A percentile compares a stretch with the other conserved stretches of the same genome.
Evolutionary conservation across 495 filamentous ascomycete species (phyloP).

Genomic region (Penicillium manginii): DNA sequence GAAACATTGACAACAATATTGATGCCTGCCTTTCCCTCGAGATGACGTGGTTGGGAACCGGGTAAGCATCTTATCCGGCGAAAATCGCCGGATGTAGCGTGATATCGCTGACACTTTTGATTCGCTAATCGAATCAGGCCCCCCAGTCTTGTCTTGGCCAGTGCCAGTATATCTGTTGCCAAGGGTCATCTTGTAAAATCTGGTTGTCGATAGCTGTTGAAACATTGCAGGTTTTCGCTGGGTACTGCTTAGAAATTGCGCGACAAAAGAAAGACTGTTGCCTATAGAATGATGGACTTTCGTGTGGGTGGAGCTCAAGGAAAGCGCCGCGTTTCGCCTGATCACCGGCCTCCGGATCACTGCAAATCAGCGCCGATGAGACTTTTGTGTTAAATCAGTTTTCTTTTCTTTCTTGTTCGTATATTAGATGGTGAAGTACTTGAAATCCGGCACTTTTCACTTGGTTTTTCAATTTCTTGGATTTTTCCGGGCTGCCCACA

Average conservation of each 20-base stretch:
- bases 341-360: neutral
- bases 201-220: too few species aligned
- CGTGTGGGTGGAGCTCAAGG: neutral
- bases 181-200: too few species aligned
- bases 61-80: neutral
- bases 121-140: conserved; percentile 8
- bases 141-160: neutral
- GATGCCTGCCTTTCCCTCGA: neutral
- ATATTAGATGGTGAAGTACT: neutral
- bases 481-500: too few species aligned
- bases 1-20: conserved; percentile 1
- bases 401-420: neutral
- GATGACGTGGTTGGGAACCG: neutral
- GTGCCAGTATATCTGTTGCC: neutral
- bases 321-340: neutral
- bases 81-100: conserved; percentile 5
- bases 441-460: too few species aligned
- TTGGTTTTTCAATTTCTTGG: too few species aligned
- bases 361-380: neutral
- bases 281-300: neutral
- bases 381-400: neutral
- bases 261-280: too few species aligned
- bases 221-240: neutral
- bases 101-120: conserved; percentile 5
- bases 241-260: neutral